Base-by-base conservation (phyloP, 1,139 yeast species). In the Debaryomycetaceae sp. region DNA sequence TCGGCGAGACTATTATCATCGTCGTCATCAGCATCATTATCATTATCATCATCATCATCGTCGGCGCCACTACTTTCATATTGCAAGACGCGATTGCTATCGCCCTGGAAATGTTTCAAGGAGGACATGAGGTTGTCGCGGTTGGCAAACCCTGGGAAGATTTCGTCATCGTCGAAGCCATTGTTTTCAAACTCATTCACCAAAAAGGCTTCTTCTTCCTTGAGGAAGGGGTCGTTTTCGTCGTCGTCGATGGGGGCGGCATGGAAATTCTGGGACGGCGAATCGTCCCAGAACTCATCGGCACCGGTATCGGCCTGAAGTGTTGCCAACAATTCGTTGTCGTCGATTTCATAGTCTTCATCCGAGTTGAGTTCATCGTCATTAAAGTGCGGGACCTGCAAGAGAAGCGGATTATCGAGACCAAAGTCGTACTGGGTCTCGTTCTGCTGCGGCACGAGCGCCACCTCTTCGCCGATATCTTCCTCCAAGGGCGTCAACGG, bases 311-410 rank as follows among this genome's bases (percentile, higher is more conserved):
- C 80, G 15, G 76, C 80, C 39, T 76, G 80, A 29, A 75, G 57
- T 1, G 85, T 76, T 25, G 78, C 78, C 32, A 78, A 63, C 34
- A 78, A 62, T 37, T 76, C 81, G 40, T 77, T 78, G 42, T 77
- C 80, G 46, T 78, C 86, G 36, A 78, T 73, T 43, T 77, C 83
- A 44, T 76, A 71, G 43, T 72, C 78, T 8, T 70, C 82, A 35
- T 77, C 86, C 0, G 85, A 74, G 29, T 69, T 63, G 20, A 69
- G 44, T 28, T 70, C 77, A 22, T 64, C 69, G 13, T 68, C 75
- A 29, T 61, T 59, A 34, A 71, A 54, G 36, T 62, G 65, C 3
- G 77, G 77, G 2, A 69, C 76, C 32, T 60, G 60, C 14, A 60
- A 45, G 23, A 54, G 49, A 30, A 58, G 62, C 26, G 54, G n/a